phyloP scores from a whole-genome alignment of 192 early-diverging fungal species.

The Backusella macrospora region DNA sequence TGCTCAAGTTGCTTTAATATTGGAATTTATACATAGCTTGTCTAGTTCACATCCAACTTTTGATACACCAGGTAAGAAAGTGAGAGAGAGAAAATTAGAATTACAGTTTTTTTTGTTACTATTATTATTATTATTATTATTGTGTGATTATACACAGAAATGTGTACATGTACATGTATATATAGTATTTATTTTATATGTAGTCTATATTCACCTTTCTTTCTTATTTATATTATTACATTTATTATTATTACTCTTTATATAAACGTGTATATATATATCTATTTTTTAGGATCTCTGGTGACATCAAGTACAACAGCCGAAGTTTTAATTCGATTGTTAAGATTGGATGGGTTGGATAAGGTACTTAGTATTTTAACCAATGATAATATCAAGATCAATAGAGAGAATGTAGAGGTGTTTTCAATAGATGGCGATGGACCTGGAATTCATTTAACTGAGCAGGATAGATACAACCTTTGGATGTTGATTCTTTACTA shows the following conservation, averaged over 20 bases:
- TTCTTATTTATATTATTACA: background rate
- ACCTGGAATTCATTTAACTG: conserved; percentile 6
- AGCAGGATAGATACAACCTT: conserved; percentile 21
- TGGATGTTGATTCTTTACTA: conserved; percentile 27
- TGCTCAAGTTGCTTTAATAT: background rate
- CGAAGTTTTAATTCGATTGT: conserved; percentile 17
- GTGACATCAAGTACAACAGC: conserved; percentile 9
- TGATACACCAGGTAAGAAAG: conserved; percentile 14
- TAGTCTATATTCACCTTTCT: background rate
- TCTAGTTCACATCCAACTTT: background rate
- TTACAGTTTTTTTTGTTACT: background rate
- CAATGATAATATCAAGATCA: background rate
- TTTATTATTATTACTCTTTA: background rate
- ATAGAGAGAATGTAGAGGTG: background rate
- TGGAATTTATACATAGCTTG: background rate
- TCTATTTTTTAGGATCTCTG: background rate
- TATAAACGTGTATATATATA: conserved; percentile 1
- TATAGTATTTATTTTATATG: background rate
- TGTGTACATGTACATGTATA: background rate
- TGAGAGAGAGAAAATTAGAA: too few relatives aligned
- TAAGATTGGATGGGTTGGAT: background rate
- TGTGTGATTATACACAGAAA: background rate
- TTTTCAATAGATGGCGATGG: conserved; percentile 16
- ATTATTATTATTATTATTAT: background rate
- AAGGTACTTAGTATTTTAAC: conserved; percentile 15